A percentile compares a stretch with the other conserved stretches of the same genome.
Conservation (phyloP, 768 basidiomycete species). For the Termitomyces sp. region DNA sequence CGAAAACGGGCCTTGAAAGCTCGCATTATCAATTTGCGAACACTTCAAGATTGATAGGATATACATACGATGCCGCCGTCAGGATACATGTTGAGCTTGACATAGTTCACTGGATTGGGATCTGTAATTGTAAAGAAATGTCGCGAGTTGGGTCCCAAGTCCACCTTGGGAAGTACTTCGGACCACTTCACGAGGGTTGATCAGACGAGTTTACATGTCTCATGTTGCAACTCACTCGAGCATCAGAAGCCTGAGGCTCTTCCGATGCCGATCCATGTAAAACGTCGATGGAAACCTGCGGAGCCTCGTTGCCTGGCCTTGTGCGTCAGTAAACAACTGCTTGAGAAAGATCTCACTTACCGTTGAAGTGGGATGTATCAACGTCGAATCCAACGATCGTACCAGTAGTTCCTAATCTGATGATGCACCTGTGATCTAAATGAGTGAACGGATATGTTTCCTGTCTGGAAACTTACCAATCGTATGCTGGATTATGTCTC, state of each 20-base stretch:
- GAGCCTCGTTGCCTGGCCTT: slow-evolving; percentile 74
- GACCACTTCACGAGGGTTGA: slow-evolving; percentile 56
- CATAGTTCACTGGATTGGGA: slow-evolving; percentile 56
- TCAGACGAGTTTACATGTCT: not conserved
- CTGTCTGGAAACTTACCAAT: slow-evolving; percentile 57
- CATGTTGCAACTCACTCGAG: slow-evolving; percentile 38
- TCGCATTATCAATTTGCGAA: slow-evolving; percentile 1
- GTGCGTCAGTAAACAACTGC: not conserved
- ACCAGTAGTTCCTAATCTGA: slow-evolving; percentile 78
- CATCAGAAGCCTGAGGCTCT: slow-evolving; percentile 40
- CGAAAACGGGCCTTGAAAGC: slow-evolving; percentile 77
- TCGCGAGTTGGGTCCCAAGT: slow-evolving; percentile 77
- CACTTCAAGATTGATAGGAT: slow-evolving; percentile 1
- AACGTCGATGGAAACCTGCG: slow-evolving; percentile 71
- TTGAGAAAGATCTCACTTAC: slow-evolving; percentile 29
- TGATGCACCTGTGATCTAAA: slow-evolving; percentile 64
- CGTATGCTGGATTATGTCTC: slow-evolving; percentile 81
- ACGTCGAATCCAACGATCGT: slow-evolving; percentile 81
- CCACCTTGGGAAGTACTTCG: slow-evolving; percentile 68
- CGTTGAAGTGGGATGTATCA: slow-evolving; percentile 93
- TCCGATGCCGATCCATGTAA: slow-evolving; percentile 38
- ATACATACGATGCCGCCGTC: slow-evolving; percentile 90
- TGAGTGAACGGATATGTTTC: not conserved
- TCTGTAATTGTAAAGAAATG: slow-evolving; percentile 79
- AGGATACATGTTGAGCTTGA: slow-evolving; percentile 93